Evolutionary conservation across 2,329 filamentous ascomycete species (phyloP).

Genomic region (Neofusicoccum kwambonambiense): DNA sequence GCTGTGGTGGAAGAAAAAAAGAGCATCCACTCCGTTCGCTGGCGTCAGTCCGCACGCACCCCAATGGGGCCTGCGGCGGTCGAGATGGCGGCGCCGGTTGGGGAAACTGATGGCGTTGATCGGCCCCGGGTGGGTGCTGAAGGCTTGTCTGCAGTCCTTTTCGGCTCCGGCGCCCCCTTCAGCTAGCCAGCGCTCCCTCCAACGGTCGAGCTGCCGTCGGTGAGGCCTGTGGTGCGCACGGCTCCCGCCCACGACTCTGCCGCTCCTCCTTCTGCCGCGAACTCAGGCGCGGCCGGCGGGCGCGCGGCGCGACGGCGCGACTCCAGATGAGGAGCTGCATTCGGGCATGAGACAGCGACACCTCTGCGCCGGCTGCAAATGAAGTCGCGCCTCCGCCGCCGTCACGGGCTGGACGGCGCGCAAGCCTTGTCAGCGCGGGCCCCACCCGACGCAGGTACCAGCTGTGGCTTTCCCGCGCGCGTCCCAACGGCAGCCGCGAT

Average conservation of each 20-base stretch:
- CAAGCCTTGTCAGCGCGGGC: neutral
- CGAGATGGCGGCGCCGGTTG: neutral
- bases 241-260: neutral
- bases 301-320: neutral
- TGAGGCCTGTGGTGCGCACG: neutral
- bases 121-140: constrained; percentile 8
- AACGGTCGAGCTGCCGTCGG: neutral
- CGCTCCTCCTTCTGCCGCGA: too few species aligned
- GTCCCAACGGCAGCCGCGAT: constrained; percentile 1
- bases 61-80: neutral
- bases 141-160: constrained; percentile 1
- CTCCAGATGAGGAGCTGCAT: neutral
- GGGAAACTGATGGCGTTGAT: constrained; percentile 11
- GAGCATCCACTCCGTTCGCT: neutral
- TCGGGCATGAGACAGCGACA: too few species aligned
- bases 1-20: neutral
- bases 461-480: neutral
- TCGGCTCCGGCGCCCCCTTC: constrained; percentile 8
- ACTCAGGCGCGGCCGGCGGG: neutral
- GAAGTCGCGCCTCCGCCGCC: neutral
- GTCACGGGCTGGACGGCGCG: neutral
- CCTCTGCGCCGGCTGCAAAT: neutral
- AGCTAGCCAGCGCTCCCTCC: neutral
- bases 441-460: constrained; percentile 16
- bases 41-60: constrained; percentile 5